These are phyloP conservation scores for Microcyclospora pomicola DNA, from an alignment of 2,329 filamentous ascomycete genomes.

Conservation along the genomic window DNA sequence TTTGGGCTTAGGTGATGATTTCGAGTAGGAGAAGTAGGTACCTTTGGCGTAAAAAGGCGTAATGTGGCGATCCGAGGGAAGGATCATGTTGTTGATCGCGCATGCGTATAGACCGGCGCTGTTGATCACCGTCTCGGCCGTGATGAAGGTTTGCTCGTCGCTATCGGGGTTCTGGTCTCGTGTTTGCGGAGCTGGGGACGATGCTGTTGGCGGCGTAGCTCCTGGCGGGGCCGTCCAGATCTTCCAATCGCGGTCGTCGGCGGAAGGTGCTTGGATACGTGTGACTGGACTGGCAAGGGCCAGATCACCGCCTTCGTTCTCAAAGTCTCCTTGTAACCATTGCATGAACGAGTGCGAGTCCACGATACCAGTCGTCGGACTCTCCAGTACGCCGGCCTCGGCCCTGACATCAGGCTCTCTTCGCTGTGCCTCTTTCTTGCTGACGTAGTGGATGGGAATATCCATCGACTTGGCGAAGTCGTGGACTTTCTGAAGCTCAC, in stretches of 20 bases:
- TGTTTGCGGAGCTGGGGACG: slow-evolving; percentile 10
- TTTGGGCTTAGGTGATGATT: slow-evolving; percentile 48
- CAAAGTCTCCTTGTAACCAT: slow-evolving; percentile 60
- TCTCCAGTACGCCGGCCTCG: slow-evolving; percentile 62
- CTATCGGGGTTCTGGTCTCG: slow-evolving; percentile 21
- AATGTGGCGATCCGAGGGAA: slow-evolving; percentile 41
- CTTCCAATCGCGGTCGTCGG: slow-evolving; percentile 52
- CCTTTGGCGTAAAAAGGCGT: slow-evolving; percentile 79
- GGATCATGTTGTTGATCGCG: slow-evolving; percentile 67
- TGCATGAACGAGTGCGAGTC: slow-evolving; percentile 80
- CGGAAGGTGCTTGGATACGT: slow-evolving; percentile 37
- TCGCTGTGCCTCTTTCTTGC: slow-evolving; percentile 43
- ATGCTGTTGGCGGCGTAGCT: slow-evolving; percentile 10
- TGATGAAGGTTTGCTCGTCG: slow-evolving; percentile 41
- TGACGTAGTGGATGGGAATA: slow-evolving; percentile 62
- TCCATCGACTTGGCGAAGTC: slow-evolving; percentile 39
- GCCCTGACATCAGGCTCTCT: slow-evolving; percentile 67
- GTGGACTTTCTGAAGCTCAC: slow-evolving; percentile 45
- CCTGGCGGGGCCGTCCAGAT: slow-evolving; percentile 36
- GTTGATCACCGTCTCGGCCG: slow-evolving; percentile 67
- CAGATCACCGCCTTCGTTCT: slow-evolving; percentile 60
- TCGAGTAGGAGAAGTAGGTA: slow-evolving; percentile 77
- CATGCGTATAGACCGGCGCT: slow-evolving; percentile 70
- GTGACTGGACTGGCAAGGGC: slow-evolving; percentile 57
- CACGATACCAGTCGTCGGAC: slow-evolving; percentile 74